Evolutionary conservation across 495 filamentous ascomycete species (phyloP), one percentile per base, ranked within the genome.

Genomic region (Trichocladium antarcticum): DNA sequence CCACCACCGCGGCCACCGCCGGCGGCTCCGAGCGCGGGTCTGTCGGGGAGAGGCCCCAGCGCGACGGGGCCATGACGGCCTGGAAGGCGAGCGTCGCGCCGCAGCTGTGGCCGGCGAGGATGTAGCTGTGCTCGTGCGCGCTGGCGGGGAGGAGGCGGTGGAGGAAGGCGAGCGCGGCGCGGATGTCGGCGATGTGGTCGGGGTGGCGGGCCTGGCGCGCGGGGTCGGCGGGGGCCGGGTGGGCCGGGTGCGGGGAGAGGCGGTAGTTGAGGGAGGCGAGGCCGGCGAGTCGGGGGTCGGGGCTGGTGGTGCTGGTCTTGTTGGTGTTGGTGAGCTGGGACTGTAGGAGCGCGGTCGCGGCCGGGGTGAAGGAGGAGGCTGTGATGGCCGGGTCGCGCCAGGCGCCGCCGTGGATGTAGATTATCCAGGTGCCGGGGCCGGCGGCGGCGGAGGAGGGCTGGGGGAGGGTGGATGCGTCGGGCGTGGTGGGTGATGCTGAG

Each of bases 351-450:
- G 43, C 22, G 15, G 15, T 5, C 21, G 55, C 59, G 17, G 59
- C 38, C 3, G 53, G 10, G 22, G 41, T 22, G 44, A 64, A 58
- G 50, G 83, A 78, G 22, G 65, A 47, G 6, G 67, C 50, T 15
- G 76, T 65, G 44, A 81, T 63, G 39, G 60, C 62, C 38, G 87
- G 87, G 58, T 94, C 88, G 49, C 85, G 78, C 85, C 86, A 95
- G 57, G 84, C 89, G 57, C 89, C 89, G 56, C 89, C 87, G 68
- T 94, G 89, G 62, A 95, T 82, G 68, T 79, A 89, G 57, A 83
- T 79, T 31, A 64, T 17, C 49, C 50, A 59, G 9, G 35, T 37
- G n/a, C 37, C 36, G 42, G 42, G 36, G 27, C 11, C 11, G 7
- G 31, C 3, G 31, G 31, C 2, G 12, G 4, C 31, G 27, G 5